Evolutionary conservation across 1,284 basidiomycete species (phyloP).

Genomic region (Pholiota adiposa): DNA sequence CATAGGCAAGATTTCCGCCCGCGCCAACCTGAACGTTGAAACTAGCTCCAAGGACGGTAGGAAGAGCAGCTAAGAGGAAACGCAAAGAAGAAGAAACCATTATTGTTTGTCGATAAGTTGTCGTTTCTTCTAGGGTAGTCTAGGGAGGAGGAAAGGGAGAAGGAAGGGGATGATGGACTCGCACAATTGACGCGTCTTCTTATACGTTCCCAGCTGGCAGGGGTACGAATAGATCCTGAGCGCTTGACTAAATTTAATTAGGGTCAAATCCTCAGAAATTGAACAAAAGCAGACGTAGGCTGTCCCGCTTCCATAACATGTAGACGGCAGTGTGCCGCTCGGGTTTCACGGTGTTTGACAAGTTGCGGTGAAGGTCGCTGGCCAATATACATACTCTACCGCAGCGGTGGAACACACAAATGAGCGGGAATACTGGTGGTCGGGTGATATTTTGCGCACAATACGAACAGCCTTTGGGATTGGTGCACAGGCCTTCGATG

Average conservation of each 20-base stretch:
- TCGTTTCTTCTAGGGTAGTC: neutral
- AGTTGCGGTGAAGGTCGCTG: neutral
- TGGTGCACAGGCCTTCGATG: neutral
- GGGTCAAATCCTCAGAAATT: neutral
- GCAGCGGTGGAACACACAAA: neutral
- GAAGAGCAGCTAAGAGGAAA: conserved; percentile 25
- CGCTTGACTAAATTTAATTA: neutral
- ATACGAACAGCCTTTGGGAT: neutral
- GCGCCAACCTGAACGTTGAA: conserved; percentile 38
- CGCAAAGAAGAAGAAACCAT: conserved; percentile 23
- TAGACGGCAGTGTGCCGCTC: neutral
- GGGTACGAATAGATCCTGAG: neutral
- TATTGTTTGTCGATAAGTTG: neutral
- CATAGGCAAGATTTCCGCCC: conserved; percentile 34
- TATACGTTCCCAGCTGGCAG: neutral
- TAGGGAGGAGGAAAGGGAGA: neutral
- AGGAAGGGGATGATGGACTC: neutral
- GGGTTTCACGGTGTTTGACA: neutral
- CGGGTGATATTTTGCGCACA: neutral
- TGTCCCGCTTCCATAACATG: neutral
- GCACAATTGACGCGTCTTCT: neutral
- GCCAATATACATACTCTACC: too few relatives aligned
- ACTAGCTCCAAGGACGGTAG: conserved; percentile 29
- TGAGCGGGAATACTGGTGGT: neutral
- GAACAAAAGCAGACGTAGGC: neutral